Percentiles rank a stretch among this genome's conserved stretches.
phyloP scores from a whole-genome alignment of 2,329 filamentous ascomycete genomes.

The Arthroderma sp. region DNA sequence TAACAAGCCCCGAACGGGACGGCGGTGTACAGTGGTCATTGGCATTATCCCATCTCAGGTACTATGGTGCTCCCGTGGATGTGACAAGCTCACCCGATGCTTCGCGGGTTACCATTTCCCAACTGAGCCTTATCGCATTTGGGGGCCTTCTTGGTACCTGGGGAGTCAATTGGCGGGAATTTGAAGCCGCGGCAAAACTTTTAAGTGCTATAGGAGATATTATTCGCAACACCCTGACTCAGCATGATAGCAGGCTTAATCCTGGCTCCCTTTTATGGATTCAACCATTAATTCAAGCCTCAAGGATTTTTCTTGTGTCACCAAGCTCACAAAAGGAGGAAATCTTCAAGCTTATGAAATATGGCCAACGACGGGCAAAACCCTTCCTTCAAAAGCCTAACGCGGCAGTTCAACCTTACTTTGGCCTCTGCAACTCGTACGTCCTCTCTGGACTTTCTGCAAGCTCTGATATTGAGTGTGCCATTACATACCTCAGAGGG shows the following conservation, averaged over 20 bases:
- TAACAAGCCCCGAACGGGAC: background rate
- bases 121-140: background rate
- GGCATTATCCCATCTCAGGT: conserved; percentile 2
- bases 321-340: background rate
- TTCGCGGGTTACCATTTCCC: background rate
- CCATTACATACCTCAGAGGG: background rate
- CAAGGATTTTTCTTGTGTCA: too few species aligned
- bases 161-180: background rate
- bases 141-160: background rate
- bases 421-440: background rate
- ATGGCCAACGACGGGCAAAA: background rate
- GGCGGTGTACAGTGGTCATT: conserved; percentile 2
- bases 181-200: background rate
- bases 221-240: background rate
- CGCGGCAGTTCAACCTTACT: conserved; percentile 1
- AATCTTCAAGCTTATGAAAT: background rate
- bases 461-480: background rate
- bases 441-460: background rate
- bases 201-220: background rate
- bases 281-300: too few species aligned
- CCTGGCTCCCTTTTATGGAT: too few species aligned
- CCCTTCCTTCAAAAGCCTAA: background rate
- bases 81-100: background rate
- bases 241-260: too few species aligned
- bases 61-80: background rate